phyloP scores from a whole-genome alignment of 306 rosid genomes.

The Geum urbanum region DNA sequence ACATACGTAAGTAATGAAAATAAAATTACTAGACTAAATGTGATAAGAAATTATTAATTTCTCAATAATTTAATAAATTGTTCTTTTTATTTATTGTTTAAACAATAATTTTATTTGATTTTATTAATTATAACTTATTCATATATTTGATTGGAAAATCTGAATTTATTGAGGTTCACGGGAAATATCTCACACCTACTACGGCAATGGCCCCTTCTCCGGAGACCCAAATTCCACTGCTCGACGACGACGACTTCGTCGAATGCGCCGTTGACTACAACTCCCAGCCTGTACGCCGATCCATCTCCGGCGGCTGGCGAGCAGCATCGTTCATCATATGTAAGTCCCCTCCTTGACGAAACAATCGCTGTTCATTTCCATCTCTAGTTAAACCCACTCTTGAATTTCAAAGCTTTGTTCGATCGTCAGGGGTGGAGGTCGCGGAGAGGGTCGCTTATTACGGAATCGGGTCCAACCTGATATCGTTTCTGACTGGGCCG shows the following conservation, averaged over 20 bases:
- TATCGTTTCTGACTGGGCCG: constrained; percentile 31
- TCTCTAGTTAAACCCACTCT: not conserved
- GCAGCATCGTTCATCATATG: constrained; percentile 39
- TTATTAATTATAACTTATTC: too few species aligned
- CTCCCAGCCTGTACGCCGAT: constrained; percentile 31
- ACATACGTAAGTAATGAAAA: too few species aligned
- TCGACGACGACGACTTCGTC: constrained; percentile 20
- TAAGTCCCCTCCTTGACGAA: not conserved
- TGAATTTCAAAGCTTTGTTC: not conserved
- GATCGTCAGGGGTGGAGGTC: constrained; percentile 29
- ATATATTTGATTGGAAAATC: too few species aligned
- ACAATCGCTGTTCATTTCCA: not conserved
- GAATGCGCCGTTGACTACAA: constrained; percentile 30
- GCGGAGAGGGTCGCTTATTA: constrained; percentile 37
- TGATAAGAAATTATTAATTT: too few species aligned
- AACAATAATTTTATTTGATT: too few species aligned
- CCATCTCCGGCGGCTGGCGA: constrained; percentile 41
- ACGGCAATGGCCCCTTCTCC: not conserved
- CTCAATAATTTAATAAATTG: too few species aligned
- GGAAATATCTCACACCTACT: too few species aligned
- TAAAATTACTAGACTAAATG: too few species aligned
- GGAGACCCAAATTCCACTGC: not conserved
- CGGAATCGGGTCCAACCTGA: constrained; percentile 36
- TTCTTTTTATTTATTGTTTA: too few species aligned
- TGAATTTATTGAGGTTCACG: too few species aligned